A percentile compares a stretch with the other conserved stretches of the same genome.
These are phyloP conservation scores for Amauroascus verrucosus DNA, from an alignment of 2,329 filamentous ascomycete genomes.

Conservation along the genomic window DNA sequence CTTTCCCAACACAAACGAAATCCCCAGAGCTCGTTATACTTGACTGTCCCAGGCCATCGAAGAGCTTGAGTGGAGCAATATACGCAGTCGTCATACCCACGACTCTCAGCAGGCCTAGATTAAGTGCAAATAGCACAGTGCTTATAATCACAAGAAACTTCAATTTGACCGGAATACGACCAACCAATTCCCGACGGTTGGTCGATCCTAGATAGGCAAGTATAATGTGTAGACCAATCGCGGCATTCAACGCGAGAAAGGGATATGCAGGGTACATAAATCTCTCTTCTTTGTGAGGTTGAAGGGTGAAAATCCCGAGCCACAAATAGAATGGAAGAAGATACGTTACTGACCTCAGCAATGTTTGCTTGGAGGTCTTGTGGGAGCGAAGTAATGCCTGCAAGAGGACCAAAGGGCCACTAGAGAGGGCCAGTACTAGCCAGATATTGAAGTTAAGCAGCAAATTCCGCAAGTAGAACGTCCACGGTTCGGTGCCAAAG, in stretches of 20 bases:
- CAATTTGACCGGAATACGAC: constrained; percentile 62
- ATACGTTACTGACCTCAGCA: constrained; percentile 67
- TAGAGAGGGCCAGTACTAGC: constrained; percentile 68
- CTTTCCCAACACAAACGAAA: constrained; percentile 80
- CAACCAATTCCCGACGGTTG: constrained; percentile 55
- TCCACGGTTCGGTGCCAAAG: constrained; percentile 93
- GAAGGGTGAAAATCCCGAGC: constrained; percentile 79
- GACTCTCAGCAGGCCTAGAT: constrained; percentile 59
- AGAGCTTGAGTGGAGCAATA: constrained; percentile 63
- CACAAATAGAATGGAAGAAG: constrained; percentile 85
- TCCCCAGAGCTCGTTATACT: constrained; percentile 52
- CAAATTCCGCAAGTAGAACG: constrained; percentile 89
- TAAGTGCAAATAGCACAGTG: constrained; percentile 53
- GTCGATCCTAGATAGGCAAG: constrained; percentile 63
- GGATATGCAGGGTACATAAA: constrained; percentile 99
- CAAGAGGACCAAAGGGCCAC: constrained; percentile 63
- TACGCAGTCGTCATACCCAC: constrained; percentile 73
- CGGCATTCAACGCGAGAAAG: constrained; percentile 77
- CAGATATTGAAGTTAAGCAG: constrained; percentile 91
- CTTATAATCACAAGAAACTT: constrained; percentile 56
- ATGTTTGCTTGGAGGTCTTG: constrained; percentile 54
- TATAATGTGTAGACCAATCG: constrained; percentile 70
- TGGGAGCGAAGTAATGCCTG: constrained; percentile 58
- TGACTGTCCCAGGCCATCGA: constrained; percentile 38
- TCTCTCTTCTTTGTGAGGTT: constrained; percentile 94